A percentile compares a stretch with the other conserved stretches of the same genome.
These are phyloP conservation scores for Sapria himalayana DNA, from an alignment of 345 rosid species.

Conservation along the genomic window DNA sequence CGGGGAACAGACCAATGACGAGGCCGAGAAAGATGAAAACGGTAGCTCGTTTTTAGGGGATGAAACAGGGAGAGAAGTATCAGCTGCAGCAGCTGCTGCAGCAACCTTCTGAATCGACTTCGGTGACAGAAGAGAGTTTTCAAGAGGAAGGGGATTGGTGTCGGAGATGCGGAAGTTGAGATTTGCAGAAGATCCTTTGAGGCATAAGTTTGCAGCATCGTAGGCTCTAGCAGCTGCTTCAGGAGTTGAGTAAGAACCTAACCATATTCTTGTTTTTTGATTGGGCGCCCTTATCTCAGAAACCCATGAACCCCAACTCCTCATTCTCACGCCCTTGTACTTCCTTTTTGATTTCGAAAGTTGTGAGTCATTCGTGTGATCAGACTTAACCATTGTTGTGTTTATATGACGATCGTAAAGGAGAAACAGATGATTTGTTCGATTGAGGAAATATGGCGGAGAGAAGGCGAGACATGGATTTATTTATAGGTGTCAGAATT, in stretches of 20 bases:
- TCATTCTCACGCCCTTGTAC: slow-evolving; percentile 92
- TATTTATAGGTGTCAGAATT: no score
- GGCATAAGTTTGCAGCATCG: slow-evolving; percentile 88
- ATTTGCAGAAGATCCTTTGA: slow-evolving; percentile 55
- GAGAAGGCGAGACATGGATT: no score
- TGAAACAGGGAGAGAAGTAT: no score
- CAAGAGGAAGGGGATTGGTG: slow-evolving; percentile 15
- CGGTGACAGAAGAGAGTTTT: slow-evolving; percentile 44
- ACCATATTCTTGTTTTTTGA: slow-evolving; percentile 88
- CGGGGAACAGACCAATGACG: no score
- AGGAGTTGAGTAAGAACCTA: slow-evolving; percentile 84
- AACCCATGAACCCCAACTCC: slow-evolving; percentile 99
- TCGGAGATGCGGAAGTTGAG: slow-evolving; percentile 53
- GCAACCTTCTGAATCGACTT: slow-evolving; percentile 77
- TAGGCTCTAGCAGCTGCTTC: slow-evolving; percentile 98
- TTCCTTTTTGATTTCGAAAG: slow-evolving; percentile 44
- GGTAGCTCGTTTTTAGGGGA: no score
- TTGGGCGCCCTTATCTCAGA: slow-evolving; percentile 95
- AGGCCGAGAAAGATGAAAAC: no score
- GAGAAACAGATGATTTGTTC: no score
- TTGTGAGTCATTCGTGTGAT: no score
- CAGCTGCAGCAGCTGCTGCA: slow-evolving; percentile 77
- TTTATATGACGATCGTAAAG: no score
- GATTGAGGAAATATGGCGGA: no score
- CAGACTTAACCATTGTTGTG: no score